Evolutionary conservation across 192 early-diverging fungal genomes (phyloP).

Genomic region (Endogone sp.): DNA sequence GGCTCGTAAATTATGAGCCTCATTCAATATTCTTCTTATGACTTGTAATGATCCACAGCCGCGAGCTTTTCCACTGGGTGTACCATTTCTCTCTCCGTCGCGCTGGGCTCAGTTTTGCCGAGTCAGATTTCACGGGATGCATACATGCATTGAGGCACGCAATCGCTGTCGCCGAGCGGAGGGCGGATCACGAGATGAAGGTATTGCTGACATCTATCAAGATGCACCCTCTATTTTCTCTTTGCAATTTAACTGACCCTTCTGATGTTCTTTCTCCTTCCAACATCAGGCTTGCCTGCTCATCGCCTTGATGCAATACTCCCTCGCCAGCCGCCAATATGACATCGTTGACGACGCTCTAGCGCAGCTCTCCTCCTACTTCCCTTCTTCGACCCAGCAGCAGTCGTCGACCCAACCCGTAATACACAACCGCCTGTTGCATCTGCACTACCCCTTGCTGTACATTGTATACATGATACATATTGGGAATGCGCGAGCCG

Average conservation of each 20-base stretch:
- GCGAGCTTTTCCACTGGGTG: slow-evolving; percentile 12
- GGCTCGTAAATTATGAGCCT: too few relatives aligned
- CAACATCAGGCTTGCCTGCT: slow-evolving; percentile 15
- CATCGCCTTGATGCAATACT: slow-evolving; percentile 15
- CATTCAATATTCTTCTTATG: neutral
- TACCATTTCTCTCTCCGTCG: slow-evolving; percentile 15
- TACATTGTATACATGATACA: slow-evolving; percentile 18
- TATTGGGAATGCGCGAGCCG: slow-evolving; percentile 15
- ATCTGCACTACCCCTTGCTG: slow-evolving; percentile 17
- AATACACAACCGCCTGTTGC: slow-evolving; percentile 10
- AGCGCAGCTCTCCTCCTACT: slow-evolving; percentile 16
- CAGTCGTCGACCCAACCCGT: slow-evolving; percentile 9
- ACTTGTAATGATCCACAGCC: slow-evolving; percentile 5
- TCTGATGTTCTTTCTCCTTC: neutral
- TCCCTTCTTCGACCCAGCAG: slow-evolving; percentile 11
- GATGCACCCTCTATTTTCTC: neutral
- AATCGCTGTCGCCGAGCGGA: slow-evolving; percentile 13
- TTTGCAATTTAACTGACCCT: too few relatives aligned
- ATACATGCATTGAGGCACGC: slow-evolving; percentile 12
- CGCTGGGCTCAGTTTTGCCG: slow-evolving; percentile 1
- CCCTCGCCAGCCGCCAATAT: slow-evolving; percentile 14
- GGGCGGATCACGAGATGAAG: slow-evolving; percentile 22
- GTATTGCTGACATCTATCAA: neutral
- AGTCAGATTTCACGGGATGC: slow-evolving; percentile 15
- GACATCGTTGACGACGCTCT: slow-evolving; percentile 6